Base-by-base conservation (phyloP, 306 rosid genomes). In the Glycine tomentella region DNA sequence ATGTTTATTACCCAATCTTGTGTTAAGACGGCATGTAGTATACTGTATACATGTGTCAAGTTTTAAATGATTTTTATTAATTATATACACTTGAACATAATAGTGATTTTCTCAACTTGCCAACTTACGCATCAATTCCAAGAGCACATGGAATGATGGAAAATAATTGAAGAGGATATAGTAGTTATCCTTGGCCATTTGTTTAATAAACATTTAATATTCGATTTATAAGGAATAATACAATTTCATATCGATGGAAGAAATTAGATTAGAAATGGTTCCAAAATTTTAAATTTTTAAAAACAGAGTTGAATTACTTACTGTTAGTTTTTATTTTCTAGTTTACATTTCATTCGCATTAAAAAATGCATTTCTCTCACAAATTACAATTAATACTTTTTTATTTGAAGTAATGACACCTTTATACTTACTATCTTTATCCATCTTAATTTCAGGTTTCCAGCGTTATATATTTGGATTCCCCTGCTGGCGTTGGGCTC, bases 401-500 rank as follows among this genome's bases (percentile, higher is more conserved):
- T 25, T 20, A 74, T 3, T 25, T 59, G 2, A 36, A 10, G 25
- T 42, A 62, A 48, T 25, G 31, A 2, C 31, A 25, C 31, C 31
- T 25, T 25, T 25, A 49, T 7, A 40, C 11, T 52, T 10, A 4
- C 14, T 49, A 34, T 34, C n/a, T 51, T 40, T 40, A 6, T 76
- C 63, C 65, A 58, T 82, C 44, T 48, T 25, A 51, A 10, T 48
- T 78, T 63, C 71, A 94, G 98, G 95, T 92, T 67, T 90, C 98
- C 74, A 94, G 85, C 77, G 84, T 94, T 13, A 85, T 94, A 87
- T 92, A 92, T 83, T 77, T 94, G 90, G 98, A 94, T 87, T 94
- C 98, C 64, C 98, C 98, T 0, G 91, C 90, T 63, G 98, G 98
- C 42, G 97, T 90, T 55, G 98, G 98, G 1, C 55, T 86, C 13